A percentile compares a stretch with the other conserved stretches of the same genome.
phyloP scores from a whole-genome alignment of 768 basidiomycete species.

The Rhizopogon vulgaris region DNA sequence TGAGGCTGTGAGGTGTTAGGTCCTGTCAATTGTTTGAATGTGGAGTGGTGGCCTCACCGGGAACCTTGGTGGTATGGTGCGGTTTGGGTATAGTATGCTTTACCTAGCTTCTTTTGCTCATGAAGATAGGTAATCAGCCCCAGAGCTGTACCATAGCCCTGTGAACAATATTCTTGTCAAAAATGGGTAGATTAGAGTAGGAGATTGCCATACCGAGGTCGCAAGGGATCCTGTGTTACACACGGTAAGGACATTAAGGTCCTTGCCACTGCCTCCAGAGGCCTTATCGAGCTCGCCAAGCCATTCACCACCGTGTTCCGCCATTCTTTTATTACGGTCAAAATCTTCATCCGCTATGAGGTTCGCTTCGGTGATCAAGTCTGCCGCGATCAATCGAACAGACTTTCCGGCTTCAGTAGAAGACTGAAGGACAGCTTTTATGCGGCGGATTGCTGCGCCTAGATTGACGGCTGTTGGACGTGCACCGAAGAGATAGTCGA shows the following conservation, averaged over 20 bases:
- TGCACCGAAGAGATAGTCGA: conserved; percentile 75
- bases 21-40: neutral
- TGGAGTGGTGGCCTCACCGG: conserved; percentile 33
- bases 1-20: conserved; percentile 47
- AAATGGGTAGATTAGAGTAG: neutral
- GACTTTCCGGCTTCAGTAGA: conserved; percentile 33
- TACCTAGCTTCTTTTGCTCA: conserved; percentile 67
- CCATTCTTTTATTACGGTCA: conserved; percentile 80
- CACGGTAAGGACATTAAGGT: conserved; percentile 82
- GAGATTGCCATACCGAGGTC: conserved; percentile 60
- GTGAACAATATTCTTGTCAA: neutral
- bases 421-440: conserved; percentile 44
- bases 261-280: conserved; percentile 34
- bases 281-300: conserved; percentile 46
- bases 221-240: conserved; percentile 98
- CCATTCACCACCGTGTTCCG: conserved; percentile 84
- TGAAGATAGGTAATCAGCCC: conserved; percentile 90
- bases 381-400: conserved; percentile 42
- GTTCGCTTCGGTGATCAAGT: conserved; percentile 65
- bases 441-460: conserved; percentile 73
- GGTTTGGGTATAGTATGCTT: conserved; percentile 91
- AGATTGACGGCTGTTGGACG: conserved; percentile 98
- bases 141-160: conserved; percentile 95
- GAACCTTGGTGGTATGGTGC: conserved; percentile 94
- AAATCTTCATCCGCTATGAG: conserved; percentile 84